phyloP scores from a whole-genome alignment of 73 alveolate species.

The Paramecium octaurelia region DNA sequence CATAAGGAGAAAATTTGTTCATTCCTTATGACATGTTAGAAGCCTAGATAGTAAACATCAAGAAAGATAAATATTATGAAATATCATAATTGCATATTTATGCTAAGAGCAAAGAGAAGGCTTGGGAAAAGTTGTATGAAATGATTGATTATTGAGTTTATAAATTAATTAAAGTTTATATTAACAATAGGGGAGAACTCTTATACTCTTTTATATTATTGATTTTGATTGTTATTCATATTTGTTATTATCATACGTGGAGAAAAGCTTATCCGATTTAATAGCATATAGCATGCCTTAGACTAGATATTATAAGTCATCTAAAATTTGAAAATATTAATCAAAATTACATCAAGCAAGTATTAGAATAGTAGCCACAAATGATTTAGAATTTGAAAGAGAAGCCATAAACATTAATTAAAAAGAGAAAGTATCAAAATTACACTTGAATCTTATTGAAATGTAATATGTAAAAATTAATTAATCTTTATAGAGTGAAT shows the following conservation, averaged over 20 bases:
- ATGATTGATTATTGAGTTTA: not conserved
- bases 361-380: too few relatives aligned
- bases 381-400: not conserved
- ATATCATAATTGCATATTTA: not conserved
- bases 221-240: too few relatives aligned
- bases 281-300: too few relatives aligned
- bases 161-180: not conserved
- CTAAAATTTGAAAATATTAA: too few relatives aligned
- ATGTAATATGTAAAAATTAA: too few relatives aligned
- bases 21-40: conserved; percentile 18
- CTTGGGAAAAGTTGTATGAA: conserved; percentile 5
- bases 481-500: not conserved
- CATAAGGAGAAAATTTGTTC: not conserved
- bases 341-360: too few relatives aligned
- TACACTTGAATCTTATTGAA: not conserved
- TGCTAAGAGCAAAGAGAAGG: not conserved
- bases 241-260: too few relatives aligned
- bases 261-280: too few relatives aligned
- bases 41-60: not conserved
- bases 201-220: too few relatives aligned
- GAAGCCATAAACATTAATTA: not conserved
- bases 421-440: too few relatives aligned
- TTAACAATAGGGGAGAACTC: not conserved
- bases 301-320: too few relatives aligned
- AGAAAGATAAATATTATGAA: not conserved